phyloP scores from a whole-genome alignment of 306 rosid species.

The Malus orientalis region DNA sequence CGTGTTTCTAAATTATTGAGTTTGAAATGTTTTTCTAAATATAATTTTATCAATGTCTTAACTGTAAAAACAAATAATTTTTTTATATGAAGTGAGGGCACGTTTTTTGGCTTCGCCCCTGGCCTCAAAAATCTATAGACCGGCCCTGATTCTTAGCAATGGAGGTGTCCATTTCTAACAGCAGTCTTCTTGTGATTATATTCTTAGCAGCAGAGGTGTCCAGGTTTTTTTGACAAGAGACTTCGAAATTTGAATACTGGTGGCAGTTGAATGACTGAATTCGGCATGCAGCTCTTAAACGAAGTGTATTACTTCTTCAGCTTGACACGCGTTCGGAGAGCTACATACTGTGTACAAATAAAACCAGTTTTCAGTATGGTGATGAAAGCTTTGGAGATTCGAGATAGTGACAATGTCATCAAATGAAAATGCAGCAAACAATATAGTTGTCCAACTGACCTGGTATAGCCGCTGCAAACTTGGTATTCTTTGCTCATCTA shows the following conservation, averaged over 20 bases:
- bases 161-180: too few relatives aligned
- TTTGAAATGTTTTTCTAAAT: too few relatives aligned
- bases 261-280: slow-evolving; percentile 16
- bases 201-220: too few relatives aligned
- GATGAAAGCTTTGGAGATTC: neutral
- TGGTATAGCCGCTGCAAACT: slow-evolving; percentile 45
- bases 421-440: slow-evolving; percentile 1
- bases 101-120: too few relatives aligned
- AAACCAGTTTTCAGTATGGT: slow-evolving; percentile 11
- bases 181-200: too few relatives aligned
- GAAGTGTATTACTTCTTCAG: slow-evolving; percentile 40
- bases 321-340: slow-evolving; percentile 25
- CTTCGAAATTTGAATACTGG: neutral
- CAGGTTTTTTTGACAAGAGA: slow-evolving; percentile 20
- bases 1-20: too few relatives aligned
- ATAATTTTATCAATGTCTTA: too few relatives aligned
- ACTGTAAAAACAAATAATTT: too few relatives aligned
- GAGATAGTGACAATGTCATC: neutral
- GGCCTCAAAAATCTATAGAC: too few relatives aligned
- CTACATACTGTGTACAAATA: slow-evolving; percentile 42
- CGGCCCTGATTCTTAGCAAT: too few relatives aligned
- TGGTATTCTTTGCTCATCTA: slow-evolving; percentile 48
- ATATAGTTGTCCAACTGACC: slow-evolving; percentile 41
- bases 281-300: slow-evolving; percentile 33
- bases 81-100: too few relatives aligned